Evolutionary conservation across 192 early-diverging fungal genomes (phyloP).

Genomic region (Linnemannia zychae): DNA sequence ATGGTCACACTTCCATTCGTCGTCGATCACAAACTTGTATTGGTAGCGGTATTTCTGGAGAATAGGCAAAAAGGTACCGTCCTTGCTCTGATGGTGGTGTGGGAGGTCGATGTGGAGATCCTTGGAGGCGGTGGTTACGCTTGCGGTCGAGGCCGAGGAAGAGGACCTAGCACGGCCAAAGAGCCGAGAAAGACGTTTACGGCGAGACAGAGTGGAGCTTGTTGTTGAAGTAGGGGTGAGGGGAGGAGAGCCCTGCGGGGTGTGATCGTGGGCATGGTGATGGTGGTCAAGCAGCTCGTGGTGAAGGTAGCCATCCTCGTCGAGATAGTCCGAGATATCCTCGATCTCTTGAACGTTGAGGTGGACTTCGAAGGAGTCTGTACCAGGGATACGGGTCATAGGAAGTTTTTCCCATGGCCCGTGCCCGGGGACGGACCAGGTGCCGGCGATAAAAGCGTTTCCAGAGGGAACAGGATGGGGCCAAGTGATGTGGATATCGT

Average conservation of each 20-base stretch:
- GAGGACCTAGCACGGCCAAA: conserved; percentile 53
- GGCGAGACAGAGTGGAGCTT: conserved; percentile 21
- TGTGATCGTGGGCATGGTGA: conserved; percentile 19
- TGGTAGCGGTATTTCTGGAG: conserved; percentile 46
- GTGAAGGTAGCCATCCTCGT: conserved; percentile 45
- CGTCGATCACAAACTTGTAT: conserved; percentile 59
- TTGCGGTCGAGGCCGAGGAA: conserved; percentile 11
- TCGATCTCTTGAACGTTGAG: conserved; percentile 51
- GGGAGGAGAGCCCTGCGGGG: not conserved
- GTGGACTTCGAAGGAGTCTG: conserved; percentile 26
- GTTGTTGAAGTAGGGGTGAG: conserved; percentile 5
- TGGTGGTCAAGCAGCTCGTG: conserved; percentile 37
- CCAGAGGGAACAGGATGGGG: conserved; percentile 42
- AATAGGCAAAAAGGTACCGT: conserved; percentile 32
- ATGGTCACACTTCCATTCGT: conserved; percentile 45
- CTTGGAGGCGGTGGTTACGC: not conserved
- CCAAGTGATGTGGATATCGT: conserved; percentile 51
- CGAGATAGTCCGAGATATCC: conserved; percentile 39
- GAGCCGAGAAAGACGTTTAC: conserved; percentile 24
- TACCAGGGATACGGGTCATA: conserved; percentile 32
- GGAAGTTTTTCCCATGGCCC: conserved; percentile 49
- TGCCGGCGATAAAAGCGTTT: conserved; percentile 45
- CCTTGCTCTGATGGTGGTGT: conserved; percentile 42
- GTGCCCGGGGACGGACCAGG: conserved; percentile 53
- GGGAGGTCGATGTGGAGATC: conserved; percentile 29